Evolutionary conservation across 2,329 filamentous ascomycete species (phyloP).

Genomic region (Colletotrichum magnum): DNA sequence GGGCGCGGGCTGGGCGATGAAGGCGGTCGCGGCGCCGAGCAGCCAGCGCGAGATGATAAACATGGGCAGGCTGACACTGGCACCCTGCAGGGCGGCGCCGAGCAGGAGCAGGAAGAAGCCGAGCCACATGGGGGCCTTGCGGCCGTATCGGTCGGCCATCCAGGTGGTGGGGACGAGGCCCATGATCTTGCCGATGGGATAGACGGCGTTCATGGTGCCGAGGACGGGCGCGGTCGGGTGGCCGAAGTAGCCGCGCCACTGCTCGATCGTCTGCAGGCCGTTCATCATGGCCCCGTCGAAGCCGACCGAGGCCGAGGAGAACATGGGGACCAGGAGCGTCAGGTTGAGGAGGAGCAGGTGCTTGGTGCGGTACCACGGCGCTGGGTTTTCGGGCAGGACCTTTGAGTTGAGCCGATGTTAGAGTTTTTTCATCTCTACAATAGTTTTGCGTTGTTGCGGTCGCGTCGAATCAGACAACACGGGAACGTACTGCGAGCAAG

Average conservation of each 20-base stretch:
- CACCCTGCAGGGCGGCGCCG: slow-evolving; percentile 49
- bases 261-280: slow-evolving; percentile 53
- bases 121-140: slow-evolving; percentile 50
- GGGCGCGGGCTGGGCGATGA: slow-evolving; percentile 49
- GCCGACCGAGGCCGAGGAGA: slow-evolving; percentile 58
- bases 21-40: slow-evolving; percentile 50
- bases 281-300: slow-evolving; percentile 54
- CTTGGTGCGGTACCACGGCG: slow-evolving; percentile 57
- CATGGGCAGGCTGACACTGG: slow-evolving; percentile 44
- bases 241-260: slow-evolving; percentile 55
- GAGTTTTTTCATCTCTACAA: not conserved
- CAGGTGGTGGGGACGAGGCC: slow-evolving; percentile 21
- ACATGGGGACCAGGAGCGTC: slow-evolving; percentile 57
- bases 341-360: slow-evolving; percentile 61
- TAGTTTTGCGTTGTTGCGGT: too few species aligned
- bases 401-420: slow-evolving; percentile 27
- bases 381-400: slow-evolving; percentile 57
- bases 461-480: not conserved
- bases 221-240: slow-evolving; percentile 23
- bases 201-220: slow-evolving; percentile 39
- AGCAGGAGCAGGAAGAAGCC: slow-evolving; percentile 50
- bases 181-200: slow-evolving; percentile 38
- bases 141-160: slow-evolving; percentile 54
- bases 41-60: slow-evolving; percentile 53
- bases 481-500: slow-evolving; percentile 28